Base-by-base conservation (phyloP, 441 rosid species). In the Dalechampia spathulata region DNA sequence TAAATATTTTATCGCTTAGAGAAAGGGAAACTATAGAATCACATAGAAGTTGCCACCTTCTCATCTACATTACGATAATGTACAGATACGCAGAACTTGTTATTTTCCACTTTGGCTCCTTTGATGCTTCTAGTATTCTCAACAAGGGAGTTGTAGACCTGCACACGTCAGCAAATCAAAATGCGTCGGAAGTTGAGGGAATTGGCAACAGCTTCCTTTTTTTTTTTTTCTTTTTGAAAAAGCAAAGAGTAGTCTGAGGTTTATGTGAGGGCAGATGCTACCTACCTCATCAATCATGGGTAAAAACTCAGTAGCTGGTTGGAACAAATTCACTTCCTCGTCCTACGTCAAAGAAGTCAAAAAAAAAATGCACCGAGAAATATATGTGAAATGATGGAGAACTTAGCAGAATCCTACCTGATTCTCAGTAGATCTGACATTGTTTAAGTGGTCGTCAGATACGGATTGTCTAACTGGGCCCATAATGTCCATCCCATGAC, bases 401-500 rank as follows among this genome's bases (percentile, higher is more conserved):
- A 3, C 8, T 28, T 23, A 6, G 15, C 3, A 21, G 28, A 21
- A 26, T 13, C 9, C 21, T 49, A 86, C 98, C 95, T 85, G 72
- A 63, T 75, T 72, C 59, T 75, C 83, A 22, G 72, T 74, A 37
- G 86, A 87, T 53, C 61, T 57, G 57, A 73, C 61, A 57, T 72
- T 65, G 52, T 76, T 67, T 22, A 66, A 58, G 44, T 75, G 71
- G 55, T 76, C 68, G 47, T 71, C 70, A 36, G 68, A 57, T 22
- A 65, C 36, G 45, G 79, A 75, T 58, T 79, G 80, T 64, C 72
- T 73, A 57, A 75, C 75, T 38, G 99, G 97, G 46, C 95, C 76
- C 79, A 82, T 65, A 28, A 93, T 93, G 73, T 93, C 99, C 99
- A 93, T 93, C 38, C 99, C 99, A 16, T 93, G 99, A 70, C 99